Percentiles rank a stretch among this genome's conserved stretches.
Conservation (phyloP, 768 basidiomycete genomes). For the Kwoniella europaea region DNA sequence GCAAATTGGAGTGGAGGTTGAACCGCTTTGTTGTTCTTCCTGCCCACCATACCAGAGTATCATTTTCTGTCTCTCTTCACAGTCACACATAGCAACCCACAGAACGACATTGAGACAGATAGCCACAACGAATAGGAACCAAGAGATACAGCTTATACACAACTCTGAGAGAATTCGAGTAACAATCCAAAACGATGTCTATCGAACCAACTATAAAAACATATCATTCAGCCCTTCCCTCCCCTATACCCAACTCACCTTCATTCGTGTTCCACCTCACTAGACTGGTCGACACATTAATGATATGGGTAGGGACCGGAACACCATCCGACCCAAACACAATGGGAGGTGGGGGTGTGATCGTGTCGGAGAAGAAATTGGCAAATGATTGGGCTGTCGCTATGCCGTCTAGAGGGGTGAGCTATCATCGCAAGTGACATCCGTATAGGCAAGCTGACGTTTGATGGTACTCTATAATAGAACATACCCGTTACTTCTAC, state of each 20-base stretch:
- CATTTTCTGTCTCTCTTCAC: no score
- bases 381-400: conserved; percentile 49
- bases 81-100: no score
- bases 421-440: conserved; percentile 24
- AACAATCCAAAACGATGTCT: not conserved
- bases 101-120: no score
- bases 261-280: conserved; percentile 48
- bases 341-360: not conserved
- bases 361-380: conserved; percentile 31
- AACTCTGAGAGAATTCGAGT: no score
- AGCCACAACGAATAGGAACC: not conserved
- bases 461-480: conserved; percentile 11
- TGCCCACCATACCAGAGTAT: not conserved
- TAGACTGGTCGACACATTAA: conserved; percentile 35
- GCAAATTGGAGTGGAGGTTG: conserved; percentile 24
- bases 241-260: conserved; percentile 32
- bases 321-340: conserved; percentile 13
- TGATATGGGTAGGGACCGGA: conserved; percentile 48
- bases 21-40: conserved; percentile 7
- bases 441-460: no score
- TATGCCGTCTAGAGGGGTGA: conserved; percentile 49
- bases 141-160: no score
- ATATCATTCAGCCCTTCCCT: conserved; percentile 37
- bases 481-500: conserved; percentile 44
- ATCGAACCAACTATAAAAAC: conserved; percentile 25